Evolutionary conservation across 2,329 filamentous ascomycete genomes (phyloP).

Genomic region (Emergomyces pasteurianus): DNA sequence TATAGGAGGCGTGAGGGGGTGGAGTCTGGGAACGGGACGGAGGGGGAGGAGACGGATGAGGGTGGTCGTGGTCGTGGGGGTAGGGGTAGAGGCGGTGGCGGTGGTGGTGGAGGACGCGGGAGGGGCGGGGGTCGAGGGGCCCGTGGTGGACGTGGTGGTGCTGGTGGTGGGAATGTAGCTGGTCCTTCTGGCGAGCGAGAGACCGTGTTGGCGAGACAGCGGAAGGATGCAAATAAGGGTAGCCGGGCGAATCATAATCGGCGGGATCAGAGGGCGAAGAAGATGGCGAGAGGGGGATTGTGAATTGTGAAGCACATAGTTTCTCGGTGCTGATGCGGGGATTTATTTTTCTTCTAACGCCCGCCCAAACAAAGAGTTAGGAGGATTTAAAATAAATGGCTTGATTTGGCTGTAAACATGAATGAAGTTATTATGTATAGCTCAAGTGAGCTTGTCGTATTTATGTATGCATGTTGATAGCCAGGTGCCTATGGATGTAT

Average conservation of each 20-base stretch:
- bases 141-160: constrained; percentile 37
- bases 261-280: constrained; percentile 54
- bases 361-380: too few relatives aligned
- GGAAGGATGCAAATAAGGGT: constrained; percentile 73
- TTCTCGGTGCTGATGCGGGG: too few relatives aligned
- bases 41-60: constrained; percentile 29
- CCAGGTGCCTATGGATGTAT: background rate
- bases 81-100: constrained; percentile 23
- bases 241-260: constrained; percentile 79
- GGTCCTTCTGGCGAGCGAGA: constrained; percentile 47
- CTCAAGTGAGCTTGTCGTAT: background rate
- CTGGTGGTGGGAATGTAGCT: constrained; percentile 33
- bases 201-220: constrained; percentile 58
- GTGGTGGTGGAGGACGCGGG: constrained; percentile 39
- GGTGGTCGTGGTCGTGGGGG: constrained; percentile 51
- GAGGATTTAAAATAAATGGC: background rate
- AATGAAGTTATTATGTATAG: background rate
- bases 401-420: background rate
- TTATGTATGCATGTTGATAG: background rate
- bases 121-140: constrained; percentile 38
- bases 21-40: constrained; percentile 9
- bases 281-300: constrained; percentile 47
- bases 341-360: too few relatives aligned
- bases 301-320: constrained; percentile 12
- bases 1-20: constrained; percentile 39